Conservation (phyloP, 148 eudicot species). For the Drosera capensis region DNA sequence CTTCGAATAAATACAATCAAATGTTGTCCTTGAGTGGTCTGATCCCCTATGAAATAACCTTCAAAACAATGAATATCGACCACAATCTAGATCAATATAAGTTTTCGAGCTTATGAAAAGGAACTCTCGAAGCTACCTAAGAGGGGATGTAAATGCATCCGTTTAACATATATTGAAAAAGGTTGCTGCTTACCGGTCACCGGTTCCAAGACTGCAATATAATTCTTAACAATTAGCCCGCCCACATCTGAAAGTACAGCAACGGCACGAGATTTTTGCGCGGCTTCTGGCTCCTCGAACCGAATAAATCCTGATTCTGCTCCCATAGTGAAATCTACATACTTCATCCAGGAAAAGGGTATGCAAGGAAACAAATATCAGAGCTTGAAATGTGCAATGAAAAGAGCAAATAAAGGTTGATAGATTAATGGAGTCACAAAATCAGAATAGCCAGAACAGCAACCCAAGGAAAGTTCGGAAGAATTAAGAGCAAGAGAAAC, state of each 20-base stretch:
- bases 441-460: too few species aligned
- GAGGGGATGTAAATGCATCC: not conserved
- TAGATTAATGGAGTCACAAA: too few species aligned
- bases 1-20: too few species aligned
- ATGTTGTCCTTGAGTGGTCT: too few species aligned
- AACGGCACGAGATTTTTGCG: slow-evolving; percentile 60
- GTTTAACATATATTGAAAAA: not conserved
- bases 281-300: slow-evolving; percentile 43
- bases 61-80: too few species aligned
- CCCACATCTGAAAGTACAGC: slow-evolving; percentile 54
- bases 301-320: slow-evolving; percentile 45
- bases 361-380: not conserved
- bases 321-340: slow-evolving; percentile 39
- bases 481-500: too few species aligned
- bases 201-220: slow-evolving; percentile 40
- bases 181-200: slow-evolving; percentile 34
- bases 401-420: not conserved
- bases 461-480: too few species aligned
- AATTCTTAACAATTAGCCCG: slow-evolving; percentile 45
- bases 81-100: too few species aligned
- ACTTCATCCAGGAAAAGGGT: slow-evolving; percentile 12
- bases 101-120: too few species aligned
- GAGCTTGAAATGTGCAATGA: not conserved
- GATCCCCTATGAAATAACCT: too few species aligned
- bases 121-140: not conserved